Base-by-base conservation (phyloP, 2,329 filamentous ascomycete genomes). In the Phoma sp. region DNA sequence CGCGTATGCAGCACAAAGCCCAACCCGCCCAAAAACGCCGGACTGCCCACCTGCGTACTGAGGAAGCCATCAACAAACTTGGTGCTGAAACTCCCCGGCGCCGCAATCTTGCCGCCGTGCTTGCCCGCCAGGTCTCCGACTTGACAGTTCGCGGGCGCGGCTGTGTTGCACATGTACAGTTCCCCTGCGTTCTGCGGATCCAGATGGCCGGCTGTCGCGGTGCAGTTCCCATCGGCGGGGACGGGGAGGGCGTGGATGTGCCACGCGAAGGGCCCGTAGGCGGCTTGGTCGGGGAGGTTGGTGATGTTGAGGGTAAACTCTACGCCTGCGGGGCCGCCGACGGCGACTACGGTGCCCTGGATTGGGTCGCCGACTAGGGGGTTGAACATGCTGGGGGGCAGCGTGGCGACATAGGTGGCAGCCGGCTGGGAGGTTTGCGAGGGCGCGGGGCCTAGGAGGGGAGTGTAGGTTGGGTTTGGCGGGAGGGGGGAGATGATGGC, bases 1-100 rank as follows among this genome's bases (percentile, higher is more conserved):
- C 75, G 69, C 35, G 69, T 76, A 63, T 85, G 82, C 37, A 85
- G 64, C 33, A 85, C 82, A 56, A 85, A 70, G 33, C 78, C 80
- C 50, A 78, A 73, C 52, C 82, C 80, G 17, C 82, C 82, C 55
- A 84, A 76, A 67, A 80, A 85, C 10, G 79, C 74, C 10, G 65
- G 62, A 13, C 71, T 70, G 6, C 69, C 74, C 2, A 69, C 60
- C 27, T 70, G 64, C 27, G 78, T 79, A 17, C 81, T 81, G 44
- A 82, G 52, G 69, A 81, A 86, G 33, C 71, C 64, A 55, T 85
- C 83, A 1, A 64, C 47, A 43, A 82, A 80, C 55, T 29, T 66
- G 6, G 67, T 67, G 13, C 64, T 57, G 55, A 72, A 74, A 25
- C 27, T 62, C 1, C 67, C 64, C 1, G 61, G 58, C 4, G 63